Conservation (phyloP, 805 yeast genomes). For the Metschnikowia koreensis region DNA sequence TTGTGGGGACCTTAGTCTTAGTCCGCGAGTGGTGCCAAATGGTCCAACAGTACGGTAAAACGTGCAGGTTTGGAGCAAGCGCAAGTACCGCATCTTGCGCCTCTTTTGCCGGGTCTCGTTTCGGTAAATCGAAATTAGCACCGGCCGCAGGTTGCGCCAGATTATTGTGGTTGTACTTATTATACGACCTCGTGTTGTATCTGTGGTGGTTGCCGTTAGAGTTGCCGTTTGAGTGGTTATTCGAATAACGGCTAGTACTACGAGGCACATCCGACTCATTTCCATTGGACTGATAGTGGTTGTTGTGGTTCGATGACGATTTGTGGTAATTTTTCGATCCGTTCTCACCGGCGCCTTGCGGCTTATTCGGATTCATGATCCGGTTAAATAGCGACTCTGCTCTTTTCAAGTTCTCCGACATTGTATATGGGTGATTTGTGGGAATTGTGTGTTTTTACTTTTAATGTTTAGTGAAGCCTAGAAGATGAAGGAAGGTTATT, state of each 20-base stretch:
- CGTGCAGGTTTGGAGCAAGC: slow-evolving; percentile 28
- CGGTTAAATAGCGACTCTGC: slow-evolving; percentile 47
- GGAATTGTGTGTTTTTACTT: neutral
- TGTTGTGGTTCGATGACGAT: slow-evolving; percentile 1
- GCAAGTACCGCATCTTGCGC: slow-evolving; percentile 30
- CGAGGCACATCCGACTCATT: slow-evolving; percentile 8
- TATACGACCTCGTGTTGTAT: slow-evolving; percentile 6
- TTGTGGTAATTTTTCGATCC: slow-evolving; percentile 7
- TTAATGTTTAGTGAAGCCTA: neutral
- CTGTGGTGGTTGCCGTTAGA: slow-evolving; percentile 11
- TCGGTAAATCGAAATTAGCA: slow-evolving; percentile 28
- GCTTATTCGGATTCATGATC: slow-evolving; percentile 41
- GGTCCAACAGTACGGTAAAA: slow-evolving; percentile 49
- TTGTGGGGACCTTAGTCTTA: slow-evolving; percentile 17
- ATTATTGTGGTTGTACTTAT: slow-evolving; percentile 4
- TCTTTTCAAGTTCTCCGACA: slow-evolving; percentile 47
- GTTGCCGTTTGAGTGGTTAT: slow-evolving; percentile 9
- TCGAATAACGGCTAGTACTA: slow-evolving; percentile 9
- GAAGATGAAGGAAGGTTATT: neutral
- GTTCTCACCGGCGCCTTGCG: slow-evolving; percentile 4
- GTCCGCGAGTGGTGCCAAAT: slow-evolving; percentile 47
- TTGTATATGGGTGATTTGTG: slow-evolving; percentile 12
- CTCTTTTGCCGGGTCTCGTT: slow-evolving; percentile 34
- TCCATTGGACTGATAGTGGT: slow-evolving; percentile 3
- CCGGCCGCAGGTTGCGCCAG: slow-evolving; percentile 1